phyloP scores from a whole-genome alignment of 441 rosid species.

The Erodium texanum region DNA sequence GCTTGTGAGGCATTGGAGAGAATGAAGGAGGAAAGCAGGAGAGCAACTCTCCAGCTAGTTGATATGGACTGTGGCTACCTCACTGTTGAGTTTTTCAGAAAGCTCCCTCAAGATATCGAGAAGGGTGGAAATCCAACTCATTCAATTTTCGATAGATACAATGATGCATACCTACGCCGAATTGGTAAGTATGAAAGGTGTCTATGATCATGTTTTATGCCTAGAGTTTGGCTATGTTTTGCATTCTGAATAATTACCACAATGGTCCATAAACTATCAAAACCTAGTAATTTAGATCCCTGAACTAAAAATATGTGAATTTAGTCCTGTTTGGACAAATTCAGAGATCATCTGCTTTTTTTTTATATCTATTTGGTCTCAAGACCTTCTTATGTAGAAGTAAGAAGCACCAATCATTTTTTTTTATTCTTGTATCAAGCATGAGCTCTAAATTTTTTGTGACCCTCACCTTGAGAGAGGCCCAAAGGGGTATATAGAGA shows the following conservation, averaged over 20 bases:
- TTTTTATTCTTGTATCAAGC: too few species aligned
- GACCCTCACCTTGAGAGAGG: too few species aligned
- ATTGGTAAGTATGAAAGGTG: conserved; percentile 38
- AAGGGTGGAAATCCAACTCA: conserved; percentile 40
- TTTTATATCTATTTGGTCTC: too few species aligned
- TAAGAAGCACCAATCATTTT: too few species aligned
- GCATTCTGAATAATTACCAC: not conserved
- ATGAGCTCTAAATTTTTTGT: too few species aligned
- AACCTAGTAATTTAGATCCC: too few species aligned
- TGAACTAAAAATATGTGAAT: too few species aligned
- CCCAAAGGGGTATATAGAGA: too few species aligned
- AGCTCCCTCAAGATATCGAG: conserved; percentile 76
- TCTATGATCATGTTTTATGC: not conserved
- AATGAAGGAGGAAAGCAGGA: conserved; percentile 88
- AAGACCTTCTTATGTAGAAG: too few species aligned
- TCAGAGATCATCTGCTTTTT: too few species aligned
- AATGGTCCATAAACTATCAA: not conserved
- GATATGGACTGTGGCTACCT: conserved; percentile 98
- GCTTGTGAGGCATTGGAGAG: conserved; percentile 90
- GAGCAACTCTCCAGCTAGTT: conserved; percentile 71
- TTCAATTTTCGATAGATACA: conserved; percentile 26
- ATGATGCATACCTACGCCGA: conserved; percentile 52
- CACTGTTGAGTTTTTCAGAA: conserved; percentile 93
- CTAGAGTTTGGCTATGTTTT: conserved; percentile 58
- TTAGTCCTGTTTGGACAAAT: too few species aligned